Evolutionary conservation across 345 rosid genomes (phyloP).

Genomic region (Arabis alpina): DNA sequence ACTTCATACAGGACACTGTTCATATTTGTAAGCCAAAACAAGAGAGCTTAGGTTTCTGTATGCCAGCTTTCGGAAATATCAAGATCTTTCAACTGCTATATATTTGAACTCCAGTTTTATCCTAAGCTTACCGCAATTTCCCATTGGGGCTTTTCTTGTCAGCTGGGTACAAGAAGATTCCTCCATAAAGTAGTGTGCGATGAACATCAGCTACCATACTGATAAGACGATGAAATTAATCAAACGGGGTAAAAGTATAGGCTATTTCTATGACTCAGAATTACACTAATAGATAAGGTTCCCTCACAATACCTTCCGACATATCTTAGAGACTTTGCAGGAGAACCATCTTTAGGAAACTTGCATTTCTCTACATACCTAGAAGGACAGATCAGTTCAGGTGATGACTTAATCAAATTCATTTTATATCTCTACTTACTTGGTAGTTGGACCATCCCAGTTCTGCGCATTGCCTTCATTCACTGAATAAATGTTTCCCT

Average conservation of each 20-base stretch:
- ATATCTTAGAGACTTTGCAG: conserved; percentile 88
- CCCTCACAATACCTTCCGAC: conserved; percentile 72
- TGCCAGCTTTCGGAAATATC: not conserved
- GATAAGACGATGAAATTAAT: conserved; percentile 25
- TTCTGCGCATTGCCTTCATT: conserved; percentile 98
- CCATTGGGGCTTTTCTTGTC: conserved; percentile 95
- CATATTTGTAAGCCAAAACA: conserved; percentile 13
- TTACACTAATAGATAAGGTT: conserved; percentile 9
- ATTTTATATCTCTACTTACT: conserved; percentile 48
- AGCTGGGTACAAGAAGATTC: conserved; percentile 93
- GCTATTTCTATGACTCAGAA: not conserved
- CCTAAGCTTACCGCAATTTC: conserved; percentile 76
- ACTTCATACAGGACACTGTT: conserved; percentile 91
- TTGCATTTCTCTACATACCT: conserved; percentile 96
- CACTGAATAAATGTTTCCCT: conserved; percentile 94
- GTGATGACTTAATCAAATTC: not conserved
- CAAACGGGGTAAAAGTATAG: not conserved
- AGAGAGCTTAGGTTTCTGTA: conserved; percentile 2
- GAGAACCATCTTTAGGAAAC: conserved; percentile 88
- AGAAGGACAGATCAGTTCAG: not conserved
- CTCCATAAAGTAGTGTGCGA: conserved; percentile 94
- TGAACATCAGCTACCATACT: conserved; percentile 99
- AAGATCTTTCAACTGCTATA: not conserved
- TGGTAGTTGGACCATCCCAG: conserved; percentile 95
- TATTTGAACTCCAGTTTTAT: conserved; percentile 4